phyloP scores from a whole-genome alignment of 2,329 filamentous ascomycete species.

The Xylariales sp. region DNA sequence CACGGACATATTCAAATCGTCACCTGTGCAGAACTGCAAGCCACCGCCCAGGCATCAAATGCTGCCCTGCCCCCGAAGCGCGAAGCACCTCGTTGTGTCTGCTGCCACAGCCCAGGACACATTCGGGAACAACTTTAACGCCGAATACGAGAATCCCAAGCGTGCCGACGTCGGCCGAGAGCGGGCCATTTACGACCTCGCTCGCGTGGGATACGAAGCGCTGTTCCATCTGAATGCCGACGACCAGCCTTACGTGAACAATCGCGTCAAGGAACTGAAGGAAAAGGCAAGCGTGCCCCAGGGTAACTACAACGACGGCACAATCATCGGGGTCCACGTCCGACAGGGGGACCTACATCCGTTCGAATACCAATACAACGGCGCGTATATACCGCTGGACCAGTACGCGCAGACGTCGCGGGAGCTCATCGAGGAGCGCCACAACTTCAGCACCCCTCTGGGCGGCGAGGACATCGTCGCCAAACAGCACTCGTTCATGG shows the following conservation, averaged over 20 bases:
- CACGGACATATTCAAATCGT: constrained; percentile 75
- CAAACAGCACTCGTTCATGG: constrained; percentile 59
- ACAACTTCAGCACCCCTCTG: constrained; percentile 56
- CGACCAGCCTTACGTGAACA: constrained; percentile 73
- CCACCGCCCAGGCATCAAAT: constrained; percentile 80
- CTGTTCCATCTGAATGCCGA: constrained; percentile 76
- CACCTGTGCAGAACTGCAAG: constrained; percentile 73
- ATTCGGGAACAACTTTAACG: constrained; percentile 70
- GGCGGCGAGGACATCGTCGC: constrained; percentile 52
- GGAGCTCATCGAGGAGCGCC: constrained; percentile 63
- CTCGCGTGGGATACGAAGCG: constrained; percentile 76
- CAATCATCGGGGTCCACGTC: constrained; percentile 78
- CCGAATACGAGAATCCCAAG: constrained; percentile 61
- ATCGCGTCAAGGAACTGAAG: constrained; percentile 68
- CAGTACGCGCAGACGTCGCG: constrained; percentile 72
- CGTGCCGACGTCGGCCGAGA: constrained; percentile 64
- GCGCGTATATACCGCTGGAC: constrained; percentile 81
- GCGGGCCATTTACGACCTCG: constrained; percentile 74
- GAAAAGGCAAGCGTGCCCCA: constrained; percentile 57
- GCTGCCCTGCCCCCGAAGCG: constrained; percentile 81
- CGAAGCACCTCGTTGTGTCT: constrained; percentile 79
- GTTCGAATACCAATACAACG: constrained; percentile 78
- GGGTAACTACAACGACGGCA: constrained; percentile 60
- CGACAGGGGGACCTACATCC: constrained; percentile 84
- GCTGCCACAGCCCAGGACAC: constrained; percentile 72